phyloP scores from a whole-genome alignment of 179 eudicot genomes.

The Beta lomatogona region DNA sequence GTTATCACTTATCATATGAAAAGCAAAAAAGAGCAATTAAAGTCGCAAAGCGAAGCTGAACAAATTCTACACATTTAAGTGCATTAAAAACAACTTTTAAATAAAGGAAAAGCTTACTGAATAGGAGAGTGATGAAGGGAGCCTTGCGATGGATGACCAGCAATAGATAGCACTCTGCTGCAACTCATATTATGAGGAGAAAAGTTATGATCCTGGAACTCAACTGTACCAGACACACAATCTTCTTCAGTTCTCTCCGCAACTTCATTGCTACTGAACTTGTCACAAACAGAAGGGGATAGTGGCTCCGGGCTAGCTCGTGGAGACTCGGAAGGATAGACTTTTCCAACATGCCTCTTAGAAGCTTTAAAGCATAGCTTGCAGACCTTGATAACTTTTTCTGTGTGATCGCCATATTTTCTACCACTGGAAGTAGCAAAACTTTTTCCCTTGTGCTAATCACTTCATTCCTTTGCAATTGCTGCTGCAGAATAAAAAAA shows the following conservation, averaged over 20 bases:
- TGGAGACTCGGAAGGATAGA: conserved; percentile 80
- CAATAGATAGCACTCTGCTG: conserved; percentile 36
- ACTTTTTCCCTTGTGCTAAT: no score
- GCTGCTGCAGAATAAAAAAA: no score
- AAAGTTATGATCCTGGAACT: conserved; percentile 32
- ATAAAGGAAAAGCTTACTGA: conserved; percentile 47
- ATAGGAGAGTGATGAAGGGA: conserved; percentile 52
- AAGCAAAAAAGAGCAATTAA: not conserved
- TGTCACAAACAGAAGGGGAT: conserved; percentile 47
- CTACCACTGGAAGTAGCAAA: conserved; percentile 16
- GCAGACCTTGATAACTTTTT: conserved; percentile 56
- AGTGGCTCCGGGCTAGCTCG: conserved; percentile 67
- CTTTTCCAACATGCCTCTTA: conserved; percentile 53
- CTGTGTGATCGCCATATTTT: conserved; percentile 29
- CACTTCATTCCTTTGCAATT: no score
- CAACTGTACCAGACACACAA: conserved; percentile 9
- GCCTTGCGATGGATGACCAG: conserved; percentile 40
- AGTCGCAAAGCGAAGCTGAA: not conserved
- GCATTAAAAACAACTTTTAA: not conserved
- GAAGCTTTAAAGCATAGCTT: conserved; percentile 59
- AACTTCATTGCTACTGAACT: conserved; percentile 25
- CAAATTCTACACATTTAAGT: no score
- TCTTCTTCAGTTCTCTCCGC: conserved; percentile 15
- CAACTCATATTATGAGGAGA: conserved; percentile 42
- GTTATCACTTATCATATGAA: not conserved